phyloP scores from a whole-genome alignment of 371 early-diverging fungal species.

The Amoeboaphelidium occidentale region DNA sequence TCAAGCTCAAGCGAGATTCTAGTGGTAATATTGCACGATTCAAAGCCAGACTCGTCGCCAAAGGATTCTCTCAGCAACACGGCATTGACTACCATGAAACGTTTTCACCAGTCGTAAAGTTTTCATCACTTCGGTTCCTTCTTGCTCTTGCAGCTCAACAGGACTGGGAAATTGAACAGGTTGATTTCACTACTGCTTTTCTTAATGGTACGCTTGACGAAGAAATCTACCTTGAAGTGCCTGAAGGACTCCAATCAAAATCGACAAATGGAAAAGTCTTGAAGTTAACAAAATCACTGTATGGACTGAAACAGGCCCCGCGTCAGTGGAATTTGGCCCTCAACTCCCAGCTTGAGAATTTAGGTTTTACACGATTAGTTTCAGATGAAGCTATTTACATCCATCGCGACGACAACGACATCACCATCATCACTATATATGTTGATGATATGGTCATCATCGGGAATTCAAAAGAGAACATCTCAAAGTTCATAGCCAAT shows the following conservation, averaged over 20 bases:
- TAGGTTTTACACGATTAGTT: not conserved
- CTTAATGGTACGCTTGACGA: slow-evolving; percentile 4
- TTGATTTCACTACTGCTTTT: not conserved
- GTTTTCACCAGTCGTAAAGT: slow-evolving; percentile 10
- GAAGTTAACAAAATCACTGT: slow-evolving; percentile 4
- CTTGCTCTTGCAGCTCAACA: not conserved
- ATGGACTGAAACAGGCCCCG: slow-evolving; percentile 13
- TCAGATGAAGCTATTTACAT: not conserved
- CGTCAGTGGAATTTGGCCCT: slow-evolving; percentile 3
- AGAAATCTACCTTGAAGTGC: slow-evolving; percentile 5
- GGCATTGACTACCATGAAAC: slow-evolving; percentile 11
- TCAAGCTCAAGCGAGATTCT: slow-evolving; percentile 8
- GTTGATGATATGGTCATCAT: not conserved
- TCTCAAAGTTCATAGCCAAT: not conserved
- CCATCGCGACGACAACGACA: not conserved
- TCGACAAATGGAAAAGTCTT: not conserved
- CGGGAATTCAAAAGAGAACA: not conserved
- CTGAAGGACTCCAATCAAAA: slow-evolving; percentile 5
- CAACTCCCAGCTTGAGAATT: not conserved
- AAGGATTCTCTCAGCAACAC: slow-evolving; percentile 8
- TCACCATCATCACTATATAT: not conserved
- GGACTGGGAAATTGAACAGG: not conserved
- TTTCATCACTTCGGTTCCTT: not conserved
- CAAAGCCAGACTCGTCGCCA: slow-evolving; percentile 12
- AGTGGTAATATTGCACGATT: slow-evolving; percentile 8